Percentiles rank a stretch among this genome's conserved stretches.
Conservation (phyloP, 768 basidiomycete genomes). For the Lactarius vividus region DNA sequence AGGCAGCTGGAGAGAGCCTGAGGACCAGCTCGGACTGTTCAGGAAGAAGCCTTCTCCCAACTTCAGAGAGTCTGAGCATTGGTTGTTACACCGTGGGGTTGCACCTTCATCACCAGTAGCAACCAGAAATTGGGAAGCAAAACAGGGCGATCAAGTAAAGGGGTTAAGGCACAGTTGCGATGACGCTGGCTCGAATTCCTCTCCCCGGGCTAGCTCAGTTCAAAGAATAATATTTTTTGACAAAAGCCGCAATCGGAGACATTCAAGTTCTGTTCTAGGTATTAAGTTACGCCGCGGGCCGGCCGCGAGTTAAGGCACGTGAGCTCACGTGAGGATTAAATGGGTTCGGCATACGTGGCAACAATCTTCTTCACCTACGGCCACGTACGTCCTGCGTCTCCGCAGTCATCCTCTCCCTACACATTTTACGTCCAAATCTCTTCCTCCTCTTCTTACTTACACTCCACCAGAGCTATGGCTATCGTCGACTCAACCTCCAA, state of each 20-base stretch:
- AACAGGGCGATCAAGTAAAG: background rate
- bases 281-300: too few species aligned
- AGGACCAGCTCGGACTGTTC: background rate
- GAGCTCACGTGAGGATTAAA: background rate
- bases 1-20: background rate
- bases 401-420: slow-evolving; percentile 18
- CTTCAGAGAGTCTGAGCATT: background rate
- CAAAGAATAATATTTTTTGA: too few species aligned
- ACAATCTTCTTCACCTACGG: slow-evolving; percentile 27
- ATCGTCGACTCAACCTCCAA: slow-evolving; percentile 1
- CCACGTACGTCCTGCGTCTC: slow-evolving; percentile 29
- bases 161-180: background rate
- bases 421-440: slow-evolving; percentile 3
- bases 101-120: background rate
- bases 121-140: background rate
- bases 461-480: slow-evolving; percentile 10
- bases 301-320: background rate
- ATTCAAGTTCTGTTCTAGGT: too few species aligned
- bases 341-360: slow-evolving; percentile 11
- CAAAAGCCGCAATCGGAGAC: too few species aligned
- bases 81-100: too few species aligned
- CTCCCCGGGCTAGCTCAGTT: background rate
- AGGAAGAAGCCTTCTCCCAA: background rate
- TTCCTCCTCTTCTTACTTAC: slow-evolving; percentile 7
- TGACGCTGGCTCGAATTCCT: background rate